Percentiles rank a stretch among this genome's conserved stretches.
These are phyloP conservation scores for Termitomyces sp. DNA, from an alignment of 768 basidiomycete species.

Conservation along the genomic window DNA sequence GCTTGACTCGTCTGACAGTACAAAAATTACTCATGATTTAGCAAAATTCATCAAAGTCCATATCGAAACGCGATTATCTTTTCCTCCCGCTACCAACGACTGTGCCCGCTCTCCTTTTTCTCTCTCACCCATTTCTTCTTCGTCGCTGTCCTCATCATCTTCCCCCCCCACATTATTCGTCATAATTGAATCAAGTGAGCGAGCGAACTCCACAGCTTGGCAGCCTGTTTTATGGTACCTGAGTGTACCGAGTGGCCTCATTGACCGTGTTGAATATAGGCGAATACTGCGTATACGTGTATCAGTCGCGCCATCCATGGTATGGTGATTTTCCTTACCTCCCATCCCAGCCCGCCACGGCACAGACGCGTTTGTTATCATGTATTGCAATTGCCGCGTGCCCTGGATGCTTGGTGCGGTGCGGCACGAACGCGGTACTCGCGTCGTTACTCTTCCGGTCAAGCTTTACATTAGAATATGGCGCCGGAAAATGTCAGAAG, in stretches of 20 bases:
- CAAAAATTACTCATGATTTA: constrained; percentile 18
- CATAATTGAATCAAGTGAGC: constrained; percentile 13
- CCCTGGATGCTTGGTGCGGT: constrained; percentile 75
- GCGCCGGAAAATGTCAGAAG: neutral
- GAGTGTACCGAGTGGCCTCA: constrained; percentile 84
- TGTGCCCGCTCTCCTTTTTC: constrained; percentile 43
- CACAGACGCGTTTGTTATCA: constrained; percentile 74
- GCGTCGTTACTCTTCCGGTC: neutral
- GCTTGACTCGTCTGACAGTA: constrained; percentile 31
- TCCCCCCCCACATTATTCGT: constrained; percentile 26
- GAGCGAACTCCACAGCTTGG: constrained; percentile 73
- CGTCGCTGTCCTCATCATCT: constrained; percentile 25
- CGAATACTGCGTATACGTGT: constrained; percentile 52
- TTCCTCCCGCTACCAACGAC: constrained; percentile 65
- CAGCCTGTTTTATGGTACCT: constrained; percentile 77
- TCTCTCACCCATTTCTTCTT: constrained; percentile 47
- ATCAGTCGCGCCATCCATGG: neutral
- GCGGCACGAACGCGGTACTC: constrained; percentile 10
- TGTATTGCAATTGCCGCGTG: constrained; percentile 76
- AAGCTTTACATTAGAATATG: neutral
- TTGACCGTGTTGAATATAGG: constrained; percentile 73
- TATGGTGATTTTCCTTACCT: constrained; percentile 40
- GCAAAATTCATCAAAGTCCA: constrained; percentile 63
- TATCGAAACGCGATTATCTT: constrained; percentile 67
- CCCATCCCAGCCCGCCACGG: constrained; percentile 94